These are phyloP conservation scores for Stagonosporopsis tanaceti DNA, from an alignment of 2,329 filamentous ascomycete genomes.

Conservation along the genomic window DNA sequence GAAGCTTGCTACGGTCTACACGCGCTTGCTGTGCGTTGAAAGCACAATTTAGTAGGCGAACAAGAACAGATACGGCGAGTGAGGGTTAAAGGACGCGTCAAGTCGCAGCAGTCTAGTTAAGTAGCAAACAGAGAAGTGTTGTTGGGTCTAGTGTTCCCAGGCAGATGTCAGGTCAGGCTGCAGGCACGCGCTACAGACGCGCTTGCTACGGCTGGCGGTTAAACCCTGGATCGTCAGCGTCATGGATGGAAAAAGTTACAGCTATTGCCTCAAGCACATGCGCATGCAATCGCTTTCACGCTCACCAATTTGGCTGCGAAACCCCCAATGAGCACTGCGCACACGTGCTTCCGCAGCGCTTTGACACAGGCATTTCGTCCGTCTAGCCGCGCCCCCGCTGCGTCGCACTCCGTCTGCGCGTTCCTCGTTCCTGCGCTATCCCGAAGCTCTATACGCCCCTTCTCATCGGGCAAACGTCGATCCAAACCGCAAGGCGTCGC, in stretches of 20 bases:
- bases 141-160: slow-evolving; percentile 9
- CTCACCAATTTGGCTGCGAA: slow-evolving; percentile 21
- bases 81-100: background rate
- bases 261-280: slow-evolving; percentile 23
- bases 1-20: background rate
- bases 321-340: slow-evolving; percentile 49
- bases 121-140: slow-evolving; percentile 6
- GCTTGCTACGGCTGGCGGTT: slow-evolving; percentile 19
- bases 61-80: no score
- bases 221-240: slow-evolving; percentile 28
- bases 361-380: slow-evolving; percentile 48
- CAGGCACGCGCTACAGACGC: slow-evolving; percentile 11
- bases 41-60: background rate
- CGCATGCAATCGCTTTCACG: slow-evolving; percentile 31
- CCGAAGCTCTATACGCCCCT: slow-evolving; percentile 33
- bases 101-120: slow-evolving; percentile 1
- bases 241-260: slow-evolving; percentile 39
- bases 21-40: background rate
- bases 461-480: slow-evolving; percentile 34
- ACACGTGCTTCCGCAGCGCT: slow-evolving; percentile 48
- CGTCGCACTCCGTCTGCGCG: slow-evolving; percentile 38
- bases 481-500: slow-evolving; percentile 14
- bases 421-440: slow-evolving; percentile 47
- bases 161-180: slow-evolving; percentile 19
- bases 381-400: slow-evolving; percentile 28